Conservation (phyloP, 2,329 filamentous ascomycete genomes). For the Ophiosphaerella korrae region DNA sequence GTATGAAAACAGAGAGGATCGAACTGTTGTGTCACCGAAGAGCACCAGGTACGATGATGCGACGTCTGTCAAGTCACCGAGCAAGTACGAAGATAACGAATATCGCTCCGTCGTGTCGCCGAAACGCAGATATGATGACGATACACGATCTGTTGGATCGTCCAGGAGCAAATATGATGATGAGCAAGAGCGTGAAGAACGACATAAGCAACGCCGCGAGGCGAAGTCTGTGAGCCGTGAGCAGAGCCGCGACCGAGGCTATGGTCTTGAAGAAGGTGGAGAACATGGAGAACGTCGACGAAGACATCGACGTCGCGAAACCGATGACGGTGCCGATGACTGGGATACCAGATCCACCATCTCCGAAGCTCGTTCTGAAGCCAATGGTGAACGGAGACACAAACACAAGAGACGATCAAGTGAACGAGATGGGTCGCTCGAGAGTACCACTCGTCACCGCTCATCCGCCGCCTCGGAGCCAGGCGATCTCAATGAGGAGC, state of each 20-base stretch:
- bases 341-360: slow-evolving; percentile 49
- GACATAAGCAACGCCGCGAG: slow-evolving; percentile 30
- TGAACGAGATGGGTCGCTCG: slow-evolving; percentile 39
- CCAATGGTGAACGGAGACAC: slow-evolving; percentile 40
- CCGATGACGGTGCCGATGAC: slow-evolving; percentile 45
- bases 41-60: slow-evolving; percentile 22
- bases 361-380: slow-evolving; percentile 45
- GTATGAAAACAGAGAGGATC: slow-evolving; percentile 9
- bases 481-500: slow-evolving; percentile 47
- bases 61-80: slow-evolving; percentile 14
- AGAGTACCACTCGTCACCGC: slow-evolving; percentile 30
- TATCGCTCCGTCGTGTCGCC: slow-evolving; percentile 14
- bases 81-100: slow-evolving; percentile 8
- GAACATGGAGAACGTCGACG: slow-evolving; percentile 37
- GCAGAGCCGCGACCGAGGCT: slow-evolving; percentile 45
- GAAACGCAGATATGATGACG: slow-evolving; percentile 23
- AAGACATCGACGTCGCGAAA: slow-evolving; percentile 42
- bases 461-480: slow-evolving; percentile 49
- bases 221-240: slow-evolving; percentile 29
- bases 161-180: slow-evolving; percentile 33
- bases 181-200: slow-evolving; percentile 38
- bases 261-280: slow-evolving; percentile 36
- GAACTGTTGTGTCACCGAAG: slow-evolving; percentile 11
- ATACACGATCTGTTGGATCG: slow-evolving; percentile 29
- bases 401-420: slow-evolving; percentile 41